A percentile compares a stretch with the other conserved stretches of the same genome.
Evolutionary conservation across 1,284 basidiomycete species (phyloP).

Genomic region (Naganishia sp.): DNA sequence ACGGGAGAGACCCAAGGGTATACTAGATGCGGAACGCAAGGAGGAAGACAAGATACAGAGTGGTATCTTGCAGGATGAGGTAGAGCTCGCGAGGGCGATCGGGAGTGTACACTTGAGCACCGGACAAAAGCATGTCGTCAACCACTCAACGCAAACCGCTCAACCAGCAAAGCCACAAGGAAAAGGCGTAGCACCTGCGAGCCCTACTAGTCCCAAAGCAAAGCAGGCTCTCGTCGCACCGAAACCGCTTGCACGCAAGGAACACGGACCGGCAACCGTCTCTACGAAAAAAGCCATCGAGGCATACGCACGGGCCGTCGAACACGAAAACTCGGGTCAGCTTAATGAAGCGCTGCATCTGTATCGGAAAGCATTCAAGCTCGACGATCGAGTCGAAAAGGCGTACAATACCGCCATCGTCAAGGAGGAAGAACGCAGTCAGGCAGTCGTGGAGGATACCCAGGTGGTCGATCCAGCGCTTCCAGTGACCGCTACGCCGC

Average conservation of each 20-base stretch:
- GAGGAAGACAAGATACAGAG: constrained; percentile 18
- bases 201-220: constrained; percentile 8
- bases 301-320: constrained; percentile 68
- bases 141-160: not conserved
- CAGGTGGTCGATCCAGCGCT: constrained; percentile 27
- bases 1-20: constrained; percentile 12
- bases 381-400: constrained; percentile 56
- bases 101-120: constrained; percentile 10
- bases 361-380: constrained; percentile 75
- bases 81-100: constrained; percentile 19
- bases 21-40: constrained; percentile 3
- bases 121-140: not conserved
- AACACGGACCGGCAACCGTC: not conserved
- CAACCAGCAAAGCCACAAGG: not conserved
- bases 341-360: constrained; percentile 71
- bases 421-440: constrained; percentile 11
- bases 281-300: constrained; percentile 58
- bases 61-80: constrained; percentile 20
- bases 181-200: not conserved
- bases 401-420: constrained; percentile 26
- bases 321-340: constrained; percentile 69
- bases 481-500: constrained; percentile 36
- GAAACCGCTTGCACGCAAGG: not conserved
- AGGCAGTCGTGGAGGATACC: constrained; percentile 9
- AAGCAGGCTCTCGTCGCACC: constrained; percentile 1